These are phyloP conservation scores for Penicillium sp. DNA, from an alignment of 2,329 filamentous ascomycete species.

Conservation along the genomic window DNA sequence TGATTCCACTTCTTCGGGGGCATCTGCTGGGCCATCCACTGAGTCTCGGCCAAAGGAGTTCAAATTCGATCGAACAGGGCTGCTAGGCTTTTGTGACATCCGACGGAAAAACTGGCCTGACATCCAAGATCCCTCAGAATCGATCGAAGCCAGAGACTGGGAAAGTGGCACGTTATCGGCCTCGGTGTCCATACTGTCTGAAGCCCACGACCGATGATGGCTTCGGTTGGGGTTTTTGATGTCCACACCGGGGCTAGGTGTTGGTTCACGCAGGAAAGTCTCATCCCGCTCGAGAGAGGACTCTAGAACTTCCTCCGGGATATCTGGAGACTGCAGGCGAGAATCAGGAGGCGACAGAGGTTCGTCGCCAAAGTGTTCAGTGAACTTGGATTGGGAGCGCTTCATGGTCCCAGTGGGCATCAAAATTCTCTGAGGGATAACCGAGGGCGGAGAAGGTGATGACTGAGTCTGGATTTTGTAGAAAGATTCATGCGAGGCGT, in stretches of 20 bases:
- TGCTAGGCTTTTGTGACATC: constrained; percentile 38
- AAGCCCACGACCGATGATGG: constrained; percentile 31
- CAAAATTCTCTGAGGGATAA: constrained; percentile 35
- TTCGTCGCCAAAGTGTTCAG: constrained; percentile 81
- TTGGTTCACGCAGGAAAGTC: constrained; percentile 20
- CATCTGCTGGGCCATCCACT: constrained; percentile 35
- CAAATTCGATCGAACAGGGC: constrained; percentile 34
- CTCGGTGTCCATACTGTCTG: constrained; percentile 44
- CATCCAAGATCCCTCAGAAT: constrained; percentile 93
- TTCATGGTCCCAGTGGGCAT: constrained; percentile 54
- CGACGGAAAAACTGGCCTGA: constrained; percentile 59
- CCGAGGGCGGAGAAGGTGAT: constrained; percentile 31
- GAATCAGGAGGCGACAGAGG: constrained; percentile 79
- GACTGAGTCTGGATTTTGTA: constrained; percentile 47
- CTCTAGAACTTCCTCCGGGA: constrained; percentile 31
- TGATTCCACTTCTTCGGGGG: constrained; percentile 38
- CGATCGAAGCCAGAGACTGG: constrained; percentile 83
- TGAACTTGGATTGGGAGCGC: constrained; percentile 80
- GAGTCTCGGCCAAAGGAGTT: constrained; percentile 33
- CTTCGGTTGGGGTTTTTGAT: constrained; percentile 24
- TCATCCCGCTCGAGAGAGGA: constrained; percentile 18
- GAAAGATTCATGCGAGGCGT: constrained; percentile 84
- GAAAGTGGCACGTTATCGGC: constrained; percentile 49
- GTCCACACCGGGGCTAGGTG: constrained; percentile 23
- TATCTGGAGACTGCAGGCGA: constrained; percentile 67